Percentiles rank a stretch among this genome's conserved stretches.
phyloP scores from a whole-genome alignment of 2,329 filamentous ascomycete species.

The Pseudogymnoascus sp. region DNA sequence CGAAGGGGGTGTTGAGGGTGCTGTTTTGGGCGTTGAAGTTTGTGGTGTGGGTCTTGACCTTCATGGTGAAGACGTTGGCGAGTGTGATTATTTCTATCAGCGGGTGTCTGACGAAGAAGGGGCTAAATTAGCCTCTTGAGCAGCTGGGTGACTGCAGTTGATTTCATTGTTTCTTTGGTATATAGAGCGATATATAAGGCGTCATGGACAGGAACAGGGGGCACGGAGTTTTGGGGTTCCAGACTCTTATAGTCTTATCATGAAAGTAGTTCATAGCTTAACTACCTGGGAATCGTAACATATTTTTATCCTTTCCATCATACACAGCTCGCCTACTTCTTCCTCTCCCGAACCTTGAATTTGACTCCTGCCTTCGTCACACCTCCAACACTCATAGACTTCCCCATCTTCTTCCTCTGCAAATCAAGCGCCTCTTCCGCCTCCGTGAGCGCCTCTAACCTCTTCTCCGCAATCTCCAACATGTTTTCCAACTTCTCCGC shows the following conservation, averaged over 20 bases:
- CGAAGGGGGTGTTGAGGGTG: slow-evolving; percentile 43
- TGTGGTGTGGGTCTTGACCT: slow-evolving; percentile 49
- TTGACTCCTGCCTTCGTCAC: slow-evolving; percentile 53
- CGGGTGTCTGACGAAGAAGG: slow-evolving; percentile 40
- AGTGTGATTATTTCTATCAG: slow-evolving; percentile 44
- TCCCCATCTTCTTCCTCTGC: slow-evolving; percentile 56
- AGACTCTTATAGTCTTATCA: background rate
- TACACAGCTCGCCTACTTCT: slow-evolving; percentile 33
- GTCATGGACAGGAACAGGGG: background rate
- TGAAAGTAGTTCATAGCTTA: background rate
- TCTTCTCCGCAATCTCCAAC: slow-evolving; percentile 43
- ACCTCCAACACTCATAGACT: slow-evolving; percentile 53
- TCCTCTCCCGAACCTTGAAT: slow-evolving; percentile 54
- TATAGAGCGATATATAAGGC: background rate
- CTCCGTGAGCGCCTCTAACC: slow-evolving; percentile 45
- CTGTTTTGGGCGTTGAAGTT: slow-evolving; percentile 48
- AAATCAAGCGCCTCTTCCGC: slow-evolving; percentile 50
- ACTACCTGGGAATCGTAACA: background rate
- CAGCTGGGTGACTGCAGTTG: background rate
- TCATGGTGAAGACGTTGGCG: slow-evolving; percentile 45
- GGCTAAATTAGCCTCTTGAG: slow-evolving; percentile 22
- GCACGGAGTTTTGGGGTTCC: background rate
- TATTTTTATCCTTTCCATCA: background rate
- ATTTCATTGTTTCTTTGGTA: background rate
- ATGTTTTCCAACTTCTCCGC: slow-evolving; percentile 40